Base-by-base conservation (phyloP, 2,329 filamentous ascomycete species). In the Esteya vermicola region DNA sequence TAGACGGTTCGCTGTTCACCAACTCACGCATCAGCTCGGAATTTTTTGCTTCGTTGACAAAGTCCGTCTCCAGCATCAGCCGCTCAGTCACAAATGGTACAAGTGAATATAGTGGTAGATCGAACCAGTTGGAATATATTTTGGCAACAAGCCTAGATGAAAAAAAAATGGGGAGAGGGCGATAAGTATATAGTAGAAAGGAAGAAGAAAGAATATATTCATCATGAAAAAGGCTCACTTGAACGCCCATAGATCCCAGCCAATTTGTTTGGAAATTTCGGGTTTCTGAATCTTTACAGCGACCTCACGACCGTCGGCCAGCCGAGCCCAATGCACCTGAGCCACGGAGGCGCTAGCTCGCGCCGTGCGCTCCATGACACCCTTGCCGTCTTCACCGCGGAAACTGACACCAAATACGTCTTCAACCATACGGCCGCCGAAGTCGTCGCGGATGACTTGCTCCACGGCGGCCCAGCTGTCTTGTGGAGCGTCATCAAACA, bases 401-500 rank as follows among this genome's bases (percentile, higher is more conserved):
- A 94, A 93, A 51, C 81, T 85, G 18, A 95, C 78, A 0, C 85
- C 88, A 59, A 96, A 96, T 0, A 95, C 85, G 49, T 95, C 86
- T 61, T 95, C 85, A 0, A 81, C 78, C 20, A 77, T 78, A 56
- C 75, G 80, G 4, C 80, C 74, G n/a, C 74, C 83, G 65, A 95
- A 96, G 51, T 96, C 91, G 56, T 93, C 78, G 19, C 75, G 67
- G 31, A 98, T 82, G 12, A 96, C 88, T 53, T 69, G 73, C 62
- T 93, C 81, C 2, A 94, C 79, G 38, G 89, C 84, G 48, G 67
- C 70, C 88, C 88, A 96, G 32, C 72, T 69, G 55, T 93, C 91
- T 66, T 95, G 88, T 28, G 89, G 88, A 46, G 91, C 91, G 63
- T 96, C 89, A 56, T 96, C 91, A 56, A 96, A 98, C 85, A 98